These are phyloP conservation scores for Pascua sp. DNA, from an alignment of 1,284 basidiomycete genomes.

Conservation along the genomic window DNA sequence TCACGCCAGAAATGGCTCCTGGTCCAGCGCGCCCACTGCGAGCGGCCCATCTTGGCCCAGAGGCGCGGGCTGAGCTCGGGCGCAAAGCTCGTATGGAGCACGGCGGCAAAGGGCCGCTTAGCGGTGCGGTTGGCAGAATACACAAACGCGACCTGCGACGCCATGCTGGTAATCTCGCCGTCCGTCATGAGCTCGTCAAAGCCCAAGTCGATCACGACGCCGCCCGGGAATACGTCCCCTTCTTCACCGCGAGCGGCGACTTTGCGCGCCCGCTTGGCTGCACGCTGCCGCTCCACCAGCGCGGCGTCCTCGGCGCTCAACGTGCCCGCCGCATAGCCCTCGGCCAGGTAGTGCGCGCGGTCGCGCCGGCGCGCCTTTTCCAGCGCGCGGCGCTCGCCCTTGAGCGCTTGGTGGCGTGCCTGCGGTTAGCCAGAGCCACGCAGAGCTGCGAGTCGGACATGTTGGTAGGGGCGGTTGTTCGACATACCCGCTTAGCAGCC, in stretches of 20 bases:
- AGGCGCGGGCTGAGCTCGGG: conserved; percentile 35
- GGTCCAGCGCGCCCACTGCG: conserved; percentile 68
- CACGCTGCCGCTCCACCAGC: conserved; percentile 24
- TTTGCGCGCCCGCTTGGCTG: conserved; percentile 24
- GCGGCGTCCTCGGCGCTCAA: conserved; percentile 28
- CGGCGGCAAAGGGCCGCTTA: conserved; percentile 62
- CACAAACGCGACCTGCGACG: conserved; percentile 80
- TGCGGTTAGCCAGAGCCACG: no score
- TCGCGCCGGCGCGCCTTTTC: conserved; percentile 32
- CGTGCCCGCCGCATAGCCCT: conserved; percentile 35
- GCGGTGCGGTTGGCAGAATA: conserved; percentile 81
- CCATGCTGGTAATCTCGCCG: conserved; percentile 87
- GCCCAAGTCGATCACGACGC: conserved; percentile 81
- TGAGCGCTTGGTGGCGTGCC: conserved; percentile 20
- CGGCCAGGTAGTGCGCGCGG: conserved; percentile 18
- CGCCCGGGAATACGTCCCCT: conserved; percentile 56
- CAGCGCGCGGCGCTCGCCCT: conserved; percentile 32
- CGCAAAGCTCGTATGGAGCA: conserved; percentile 72
- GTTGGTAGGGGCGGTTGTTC: conserved; percentile 7
- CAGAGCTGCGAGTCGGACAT: no score
- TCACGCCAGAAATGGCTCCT: conserved; percentile 72
- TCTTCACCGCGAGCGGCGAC: conserved; percentile 14
- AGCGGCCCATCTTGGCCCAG: conserved; percentile 34
- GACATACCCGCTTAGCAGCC: conserved; percentile 35
- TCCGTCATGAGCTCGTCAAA: conserved; percentile 95